These are phyloP conservation scores for Dendrobium chrysotoxum DNA, from an alignment of 106 monocot species.

Conservation along the genomic window DNA sequence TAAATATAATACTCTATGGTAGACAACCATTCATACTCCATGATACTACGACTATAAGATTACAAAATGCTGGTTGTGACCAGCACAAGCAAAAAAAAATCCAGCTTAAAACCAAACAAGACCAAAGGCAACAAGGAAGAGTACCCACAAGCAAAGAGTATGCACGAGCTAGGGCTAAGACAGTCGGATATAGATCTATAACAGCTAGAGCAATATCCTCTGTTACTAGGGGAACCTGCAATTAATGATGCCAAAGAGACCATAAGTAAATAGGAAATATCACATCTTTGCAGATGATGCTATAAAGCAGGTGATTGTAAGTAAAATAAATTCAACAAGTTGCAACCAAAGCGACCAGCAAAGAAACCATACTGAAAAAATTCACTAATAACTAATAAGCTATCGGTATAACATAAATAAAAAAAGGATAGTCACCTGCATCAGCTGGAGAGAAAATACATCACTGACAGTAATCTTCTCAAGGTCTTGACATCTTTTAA, in stretches of 20 bases:
- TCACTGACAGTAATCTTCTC: constrained; percentile 70
- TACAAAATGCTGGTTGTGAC: too few species aligned
- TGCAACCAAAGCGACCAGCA: background rate
- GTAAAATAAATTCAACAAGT: background rate
- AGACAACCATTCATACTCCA: too few species aligned
- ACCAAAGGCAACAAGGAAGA: background rate
- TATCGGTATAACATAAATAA: background rate
- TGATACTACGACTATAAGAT: too few species aligned
- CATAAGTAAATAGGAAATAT: background rate
- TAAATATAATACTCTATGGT: too few species aligned
- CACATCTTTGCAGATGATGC: too few species aligned
- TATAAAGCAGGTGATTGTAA: background rate
- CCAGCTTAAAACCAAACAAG: background rate
- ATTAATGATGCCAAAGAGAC: background rate
- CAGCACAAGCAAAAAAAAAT: background rate
- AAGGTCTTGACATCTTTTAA: constrained; percentile 75
- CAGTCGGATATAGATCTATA: constrained; percentile 61
- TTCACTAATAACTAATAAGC: background rate
- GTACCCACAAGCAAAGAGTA: constrained; percentile 60
- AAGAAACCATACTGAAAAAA: background rate
- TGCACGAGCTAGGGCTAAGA: constrained; percentile 54
- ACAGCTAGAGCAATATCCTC: constrained; percentile 83
- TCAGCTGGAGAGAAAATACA: constrained; percentile 93
- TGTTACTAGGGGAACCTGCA: constrained; percentile 82
- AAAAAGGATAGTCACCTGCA: constrained; percentile 58